These are phyloP conservation scores for Limnanthes douglasii DNA, from an alignment of 345 rosid species.

Conservation along the genomic window DNA sequence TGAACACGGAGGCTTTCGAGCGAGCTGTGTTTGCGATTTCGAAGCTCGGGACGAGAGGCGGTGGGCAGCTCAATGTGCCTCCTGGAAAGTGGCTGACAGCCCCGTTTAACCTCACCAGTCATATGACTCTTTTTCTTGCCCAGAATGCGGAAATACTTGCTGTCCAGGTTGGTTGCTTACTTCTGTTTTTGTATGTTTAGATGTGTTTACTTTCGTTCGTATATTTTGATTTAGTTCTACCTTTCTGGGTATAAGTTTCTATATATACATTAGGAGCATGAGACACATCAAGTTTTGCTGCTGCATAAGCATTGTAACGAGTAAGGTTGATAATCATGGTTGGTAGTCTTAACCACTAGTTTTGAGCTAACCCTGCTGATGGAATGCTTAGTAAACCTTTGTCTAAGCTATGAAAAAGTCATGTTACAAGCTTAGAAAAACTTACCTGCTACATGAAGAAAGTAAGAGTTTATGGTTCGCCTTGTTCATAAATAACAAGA, in stretches of 20 bases:
- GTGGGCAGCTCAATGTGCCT: conserved; percentile 91
- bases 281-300: no score
- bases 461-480: no score
- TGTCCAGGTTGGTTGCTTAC: conserved; percentile 31
- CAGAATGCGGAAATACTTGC: conserved; percentile 83
- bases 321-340: no score
- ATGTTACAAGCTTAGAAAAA: no score
- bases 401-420: no score
- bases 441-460: no score
- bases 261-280: not conserved
- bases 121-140: conserved; percentile 76
- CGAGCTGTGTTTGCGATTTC: conserved; percentile 58
- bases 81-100: conserved; percentile 91
- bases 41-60: conserved; percentile 57
- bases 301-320: no score
- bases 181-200: not conserved
- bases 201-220: not conserved
- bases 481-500: no score
- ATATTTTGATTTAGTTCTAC: not conserved
- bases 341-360: not conserved
- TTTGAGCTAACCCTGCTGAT: no score
- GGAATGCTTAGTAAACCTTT: no score
- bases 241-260: not conserved
- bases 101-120: conserved; percentile 93
- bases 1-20: conserved; percentile 83